These are phyloP conservation scores for Venturiaceae sp. DNA, from an alignment of 2,329 filamentous ascomycete species.

Conservation along the genomic window DNA sequence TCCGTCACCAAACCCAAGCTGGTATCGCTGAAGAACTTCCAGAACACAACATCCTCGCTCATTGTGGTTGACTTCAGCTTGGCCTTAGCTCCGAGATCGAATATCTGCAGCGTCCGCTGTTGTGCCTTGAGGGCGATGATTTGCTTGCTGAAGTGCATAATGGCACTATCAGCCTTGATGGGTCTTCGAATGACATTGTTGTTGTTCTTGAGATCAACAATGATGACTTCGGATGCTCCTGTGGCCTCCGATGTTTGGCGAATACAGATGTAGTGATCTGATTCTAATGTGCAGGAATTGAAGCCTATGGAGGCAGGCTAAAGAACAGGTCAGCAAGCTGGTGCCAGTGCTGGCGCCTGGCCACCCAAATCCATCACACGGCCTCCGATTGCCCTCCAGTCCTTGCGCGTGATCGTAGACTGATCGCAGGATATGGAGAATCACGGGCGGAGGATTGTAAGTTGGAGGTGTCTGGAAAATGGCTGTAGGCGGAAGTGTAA, in stretches of 20 bases:
- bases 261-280: slow-evolving; percentile 91
- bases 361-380: not conserved
- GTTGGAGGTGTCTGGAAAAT: not conserved
- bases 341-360: slow-evolving; percentile 1
- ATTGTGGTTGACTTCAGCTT: slow-evolving; percentile 96
- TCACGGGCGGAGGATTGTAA: not conserved
- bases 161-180: slow-evolving; percentile 98
- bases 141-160: slow-evolving; percentile 97
- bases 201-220: slow-evolving; percentile 93
- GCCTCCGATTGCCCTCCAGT: not conserved
- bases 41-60: slow-evolving; percentile 96
- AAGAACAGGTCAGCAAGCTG: slow-evolving; percentile 13
- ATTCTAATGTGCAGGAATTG: slow-evolving; percentile 93
- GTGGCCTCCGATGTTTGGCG: slow-evolving; percentile 85
- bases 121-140: slow-evolving; percentile 96
- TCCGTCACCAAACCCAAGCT: slow-evolving; percentile 87
- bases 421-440: not conserved
- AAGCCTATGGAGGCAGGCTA: slow-evolving; percentile 69
- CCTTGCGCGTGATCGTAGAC: not conserved
- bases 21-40: slow-evolving; percentile 96
- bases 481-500: not conserved
- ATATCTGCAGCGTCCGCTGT: slow-evolving; percentile 90
- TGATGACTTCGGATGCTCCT: slow-evolving; percentile 86
- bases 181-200: slow-evolving; percentile 91
- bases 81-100: slow-evolving; percentile 84